phyloP scores from a whole-genome alignment of 2,329 filamentous ascomycete species.

The Aspergillaceae sp. region DNA sequence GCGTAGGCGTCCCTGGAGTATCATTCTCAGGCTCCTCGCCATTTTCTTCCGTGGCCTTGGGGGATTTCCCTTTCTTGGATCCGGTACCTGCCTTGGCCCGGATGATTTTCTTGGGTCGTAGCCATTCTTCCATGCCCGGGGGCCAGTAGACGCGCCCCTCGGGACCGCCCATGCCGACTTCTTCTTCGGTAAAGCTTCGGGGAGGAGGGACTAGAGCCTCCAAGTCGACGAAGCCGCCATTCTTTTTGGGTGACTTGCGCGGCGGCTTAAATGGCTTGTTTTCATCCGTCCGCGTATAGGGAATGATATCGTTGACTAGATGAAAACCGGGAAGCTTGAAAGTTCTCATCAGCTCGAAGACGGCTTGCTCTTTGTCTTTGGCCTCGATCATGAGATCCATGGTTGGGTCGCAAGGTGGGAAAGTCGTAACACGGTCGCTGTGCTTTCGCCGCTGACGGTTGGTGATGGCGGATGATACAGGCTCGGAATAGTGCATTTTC shows the following conservation, averaged over 20 bases:
- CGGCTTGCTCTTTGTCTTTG: conserved; percentile 95
- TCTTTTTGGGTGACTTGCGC: conserved; percentile 40
- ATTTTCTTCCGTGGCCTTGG: conserved; percentile 2
- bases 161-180: conserved; percentile 78
- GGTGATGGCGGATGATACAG: conserved; percentile 65
- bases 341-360: conserved; percentile 85
- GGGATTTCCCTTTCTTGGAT: conserved; percentile 16
- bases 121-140: conserved; percentile 79
- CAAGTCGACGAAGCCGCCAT: conserved; percentile 27
- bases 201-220: conserved; percentile 37
- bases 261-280: conserved; percentile 49
- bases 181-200: conserved; percentile 52
- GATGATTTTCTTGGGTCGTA: conserved; percentile 63
- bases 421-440: conserved; percentile 63
- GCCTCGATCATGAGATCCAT: conserved; percentile 99
- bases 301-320: conserved; percentile 65
- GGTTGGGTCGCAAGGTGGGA: conserved; percentile 71
- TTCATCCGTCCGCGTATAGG: conserved; percentile 68
- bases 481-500: conserved; percentile 96
- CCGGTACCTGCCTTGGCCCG: conserved; percentile 14
- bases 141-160: conserved; percentile 85
- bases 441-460: conserved; percentile 74
- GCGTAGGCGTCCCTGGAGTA: conserved; percentile 10
- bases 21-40: conserved; percentile 5
- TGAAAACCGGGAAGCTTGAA: conserved; percentile 77